phyloP scores from a whole-genome alignment of 345 rosid genomes.

The Populus ilicifolia region DNA sequence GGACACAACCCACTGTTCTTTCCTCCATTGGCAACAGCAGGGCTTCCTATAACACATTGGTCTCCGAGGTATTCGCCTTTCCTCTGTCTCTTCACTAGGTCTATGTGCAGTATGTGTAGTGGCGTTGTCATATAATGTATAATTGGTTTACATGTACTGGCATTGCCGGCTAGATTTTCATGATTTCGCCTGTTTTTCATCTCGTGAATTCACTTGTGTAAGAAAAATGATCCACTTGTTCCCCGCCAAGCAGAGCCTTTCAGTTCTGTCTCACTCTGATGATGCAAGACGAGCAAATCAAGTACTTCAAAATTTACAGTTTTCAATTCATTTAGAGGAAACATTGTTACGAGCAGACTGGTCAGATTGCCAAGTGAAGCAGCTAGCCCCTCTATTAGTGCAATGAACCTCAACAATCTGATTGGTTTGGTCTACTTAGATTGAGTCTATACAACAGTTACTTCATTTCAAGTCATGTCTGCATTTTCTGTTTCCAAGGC shows the following conservation, averaged over 20 bases:
- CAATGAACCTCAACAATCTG: neutral
- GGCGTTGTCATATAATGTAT: neutral
- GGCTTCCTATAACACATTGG: slow-evolving; percentile 46
- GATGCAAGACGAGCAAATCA: too few relatives aligned
- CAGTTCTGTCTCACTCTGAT: too few relatives aligned
- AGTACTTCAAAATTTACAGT: too few relatives aligned
- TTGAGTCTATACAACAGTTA: neutral
- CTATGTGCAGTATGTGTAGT: neutral
- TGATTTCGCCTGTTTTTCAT: too few relatives aligned
- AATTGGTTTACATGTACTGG: neutral
- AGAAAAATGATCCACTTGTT: too few relatives aligned
- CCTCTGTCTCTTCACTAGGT: neutral
- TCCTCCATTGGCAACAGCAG: slow-evolving; percentile 28
- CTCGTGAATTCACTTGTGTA: too few relatives aligned
- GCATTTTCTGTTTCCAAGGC: neutral
- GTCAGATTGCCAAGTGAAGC: too few relatives aligned
- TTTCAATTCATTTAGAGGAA: too few relatives aligned
- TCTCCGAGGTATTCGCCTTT: slow-evolving; percentile 52
- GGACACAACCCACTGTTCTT: slow-evolving; percentile 26
- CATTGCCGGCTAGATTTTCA: too few relatives aligned
- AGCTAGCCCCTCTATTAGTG: too few relatives aligned
- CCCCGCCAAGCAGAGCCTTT: too few relatives aligned
- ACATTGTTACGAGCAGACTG: too few relatives aligned
- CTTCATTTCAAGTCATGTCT: neutral
- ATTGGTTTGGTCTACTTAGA: neutral